These are phyloP conservation scores for Piper longum DNA, from an alignment of 164 flowering plant species.

Conservation along the genomic window DNA sequence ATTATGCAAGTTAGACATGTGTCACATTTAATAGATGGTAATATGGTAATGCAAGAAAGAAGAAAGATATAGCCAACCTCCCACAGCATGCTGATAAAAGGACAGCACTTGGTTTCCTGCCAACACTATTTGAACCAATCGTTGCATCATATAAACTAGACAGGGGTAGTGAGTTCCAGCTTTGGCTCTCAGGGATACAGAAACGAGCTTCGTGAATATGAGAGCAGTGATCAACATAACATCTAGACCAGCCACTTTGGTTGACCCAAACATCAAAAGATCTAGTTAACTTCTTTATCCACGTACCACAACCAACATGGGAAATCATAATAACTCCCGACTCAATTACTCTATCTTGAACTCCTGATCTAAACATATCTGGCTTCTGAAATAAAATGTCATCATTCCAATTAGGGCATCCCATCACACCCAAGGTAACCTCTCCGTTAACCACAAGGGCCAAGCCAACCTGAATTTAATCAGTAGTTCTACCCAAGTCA, in stretches of 20 bases:
- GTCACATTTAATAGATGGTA: background rate
- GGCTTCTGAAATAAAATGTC: conserved; percentile 10
- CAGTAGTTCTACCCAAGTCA: background rate
- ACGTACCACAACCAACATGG: conserved; percentile 82
- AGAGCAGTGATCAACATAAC: conserved; percentile 40
- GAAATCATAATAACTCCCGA: conserved; percentile 63
- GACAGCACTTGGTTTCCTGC: conserved; percentile 30
- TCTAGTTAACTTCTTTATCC: conserved; percentile 39
- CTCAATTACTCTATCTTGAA: conserved; percentile 6
- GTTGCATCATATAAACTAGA: conserved; percentile 35
- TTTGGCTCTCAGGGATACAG: conserved; percentile 76
- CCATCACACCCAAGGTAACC: conserved; percentile 76
- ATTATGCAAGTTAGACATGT: background rate
- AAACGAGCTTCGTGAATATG: conserved; percentile 40
- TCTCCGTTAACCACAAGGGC: conserved; percentile 81
- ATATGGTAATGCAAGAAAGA: too few relatives aligned
- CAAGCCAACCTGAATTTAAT: conserved; percentile 61
- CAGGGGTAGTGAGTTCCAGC: conserved; percentile 73
- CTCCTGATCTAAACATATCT: conserved; percentile 10
- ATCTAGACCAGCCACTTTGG: conserved; percentile 38
- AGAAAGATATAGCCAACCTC: conserved; percentile 30
- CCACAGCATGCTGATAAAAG: conserved; percentile 82
- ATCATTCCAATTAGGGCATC: conserved; percentile 75
- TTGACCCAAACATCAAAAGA: conserved; percentile 4
- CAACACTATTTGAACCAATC: conserved; percentile 21